Evolutionary conservation across 164 flowering plant species (phyloP).

Genomic region (Protea cynaroides): DNA sequence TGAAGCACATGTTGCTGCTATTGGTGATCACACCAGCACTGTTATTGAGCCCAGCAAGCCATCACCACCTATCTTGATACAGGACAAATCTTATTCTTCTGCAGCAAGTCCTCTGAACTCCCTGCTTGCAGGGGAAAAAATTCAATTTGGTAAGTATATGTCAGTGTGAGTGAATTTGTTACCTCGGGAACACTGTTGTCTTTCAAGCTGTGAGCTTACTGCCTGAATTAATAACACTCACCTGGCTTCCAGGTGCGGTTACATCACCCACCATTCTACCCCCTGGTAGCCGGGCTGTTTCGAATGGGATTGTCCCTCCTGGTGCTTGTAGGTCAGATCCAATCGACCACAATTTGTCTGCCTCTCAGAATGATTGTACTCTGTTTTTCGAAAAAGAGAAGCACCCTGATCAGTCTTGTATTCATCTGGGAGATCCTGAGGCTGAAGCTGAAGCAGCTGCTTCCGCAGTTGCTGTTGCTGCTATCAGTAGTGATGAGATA

Average conservation of each 20-base stretch:
- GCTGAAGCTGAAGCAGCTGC: slow-evolving; percentile 73
- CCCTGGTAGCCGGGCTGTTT: slow-evolving; percentile 45
- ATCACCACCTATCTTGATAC: slow-evolving; percentile 49
- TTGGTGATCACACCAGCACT: slow-evolving; percentile 41
- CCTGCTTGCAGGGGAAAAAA: slow-evolving; percentile 92
- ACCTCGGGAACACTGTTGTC: background rate
- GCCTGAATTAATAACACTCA: background rate
- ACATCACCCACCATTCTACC: slow-evolving; percentile 84
- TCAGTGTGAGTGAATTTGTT: background rate
- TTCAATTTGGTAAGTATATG: slow-evolving; percentile 75
- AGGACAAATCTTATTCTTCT: slow-evolving; percentile 61
- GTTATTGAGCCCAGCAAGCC: slow-evolving; percentile 42
- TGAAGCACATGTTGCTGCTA: slow-evolving; percentile 41
- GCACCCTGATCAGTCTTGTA: slow-evolving; percentile 41
- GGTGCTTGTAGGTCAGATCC: slow-evolving; percentile 51
- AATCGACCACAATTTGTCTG: slow-evolving; percentile 38
- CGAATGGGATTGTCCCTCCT: slow-evolving; percentile 55
- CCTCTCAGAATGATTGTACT: slow-evolving; percentile 36
- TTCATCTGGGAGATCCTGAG: slow-evolving; percentile 59
- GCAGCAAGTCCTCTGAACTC: slow-evolving; percentile 70
- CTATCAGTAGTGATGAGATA: slow-evolving; percentile 68
- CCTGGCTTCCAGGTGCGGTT: slow-evolving; percentile 68
- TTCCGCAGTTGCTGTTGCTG: slow-evolving; percentile 93
- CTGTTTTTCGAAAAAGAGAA: slow-evolving; percentile 60
- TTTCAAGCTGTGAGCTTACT: slow-evolving; percentile 2